Conservation (phyloP, 2,329 filamentous ascomycete species). For the Sclerotinia minor region DNA sequence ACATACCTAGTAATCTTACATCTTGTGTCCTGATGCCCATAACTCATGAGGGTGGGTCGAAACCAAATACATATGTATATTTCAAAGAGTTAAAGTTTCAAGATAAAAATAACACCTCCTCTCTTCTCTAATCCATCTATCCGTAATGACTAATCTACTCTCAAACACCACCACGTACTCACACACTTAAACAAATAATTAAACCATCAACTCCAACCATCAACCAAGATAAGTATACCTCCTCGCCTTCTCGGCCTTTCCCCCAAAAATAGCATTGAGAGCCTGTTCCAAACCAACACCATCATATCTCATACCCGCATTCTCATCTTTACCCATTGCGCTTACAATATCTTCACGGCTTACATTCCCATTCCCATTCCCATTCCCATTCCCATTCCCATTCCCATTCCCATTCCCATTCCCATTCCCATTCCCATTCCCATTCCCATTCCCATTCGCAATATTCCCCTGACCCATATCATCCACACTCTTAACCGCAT, state of each 20-base stretch:
- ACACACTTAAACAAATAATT: background rate
- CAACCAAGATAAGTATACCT: constrained; percentile 55
- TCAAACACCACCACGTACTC: background rate
- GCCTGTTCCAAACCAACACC: constrained; percentile 71
- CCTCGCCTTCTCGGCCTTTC: constrained; percentile 51
- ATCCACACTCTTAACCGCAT: constrained; percentile 7
- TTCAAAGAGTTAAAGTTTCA: too few species aligned
- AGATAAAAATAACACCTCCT: background rate
- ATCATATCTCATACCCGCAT: constrained; percentile 68
- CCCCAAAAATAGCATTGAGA: constrained; percentile 74
- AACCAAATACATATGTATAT: background rate
- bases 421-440: too few species aligned
- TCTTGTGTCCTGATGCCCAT: background rate
- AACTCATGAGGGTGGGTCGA: too few species aligned
- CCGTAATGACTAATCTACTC: background rate
- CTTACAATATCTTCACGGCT: constrained; percentile 6
- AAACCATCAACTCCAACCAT: background rate
- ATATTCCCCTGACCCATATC: background rate
- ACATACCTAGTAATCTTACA: too few species aligned
- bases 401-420: too few species aligned
- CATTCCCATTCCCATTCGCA: background rate
- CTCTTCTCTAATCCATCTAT: background rate
- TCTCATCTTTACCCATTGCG: constrained; percentile 34
- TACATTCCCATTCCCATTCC: background rate
- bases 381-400: too few species aligned